Percentiles rank a stretch among this genome's conserved stretches.
phyloP scores from a whole-genome alignment of 805 yeast species.

The Jamesozyma rosinii region DNA sequence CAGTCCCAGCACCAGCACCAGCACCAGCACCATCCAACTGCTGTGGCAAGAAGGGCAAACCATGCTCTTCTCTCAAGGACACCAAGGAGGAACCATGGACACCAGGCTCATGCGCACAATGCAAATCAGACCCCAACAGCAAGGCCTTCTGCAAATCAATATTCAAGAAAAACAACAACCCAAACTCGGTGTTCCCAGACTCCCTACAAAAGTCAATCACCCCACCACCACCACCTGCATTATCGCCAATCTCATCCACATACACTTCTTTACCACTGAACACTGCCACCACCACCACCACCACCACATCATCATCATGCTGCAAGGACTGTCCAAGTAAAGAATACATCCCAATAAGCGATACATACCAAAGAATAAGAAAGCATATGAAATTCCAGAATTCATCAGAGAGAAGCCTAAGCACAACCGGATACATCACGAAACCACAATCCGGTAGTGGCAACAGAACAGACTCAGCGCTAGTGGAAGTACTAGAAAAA shows the following conservation, averaged over 20 bases:
- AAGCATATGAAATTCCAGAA: conserved; percentile 45
- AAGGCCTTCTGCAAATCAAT: conserved; percentile 4
- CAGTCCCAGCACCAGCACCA: background rate
- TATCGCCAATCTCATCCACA: background rate
- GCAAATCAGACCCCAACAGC: conserved; percentile 2
- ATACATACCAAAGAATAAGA: conserved; percentile 79
- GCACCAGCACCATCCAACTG: background rate
- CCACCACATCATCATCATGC: background rate
- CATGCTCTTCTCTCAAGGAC: too few species aligned
- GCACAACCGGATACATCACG: too few species aligned
- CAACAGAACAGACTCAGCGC: conserved; percentile 1
- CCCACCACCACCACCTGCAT: background rate
- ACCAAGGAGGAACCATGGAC: background rate
- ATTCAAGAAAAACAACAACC: conserved; percentile 1
- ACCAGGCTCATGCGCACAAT: conserved; percentile 2
- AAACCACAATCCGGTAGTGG: too few species aligned
- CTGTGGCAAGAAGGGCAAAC: background rate
- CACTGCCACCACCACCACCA: background rate
- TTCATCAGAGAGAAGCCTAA: background rate
- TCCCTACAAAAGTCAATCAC: background rate
- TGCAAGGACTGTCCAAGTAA: background rate
- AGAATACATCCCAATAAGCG: conserved; percentile 72
- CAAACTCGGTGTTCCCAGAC: background rate
- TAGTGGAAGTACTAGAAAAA: conserved; percentile 3
- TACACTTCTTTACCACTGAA: background rate